Evolutionary conservation across 1,284 basidiomycete species (phyloP).

Genomic region (Cutaneotrichosporon arboriforme): DNA sequence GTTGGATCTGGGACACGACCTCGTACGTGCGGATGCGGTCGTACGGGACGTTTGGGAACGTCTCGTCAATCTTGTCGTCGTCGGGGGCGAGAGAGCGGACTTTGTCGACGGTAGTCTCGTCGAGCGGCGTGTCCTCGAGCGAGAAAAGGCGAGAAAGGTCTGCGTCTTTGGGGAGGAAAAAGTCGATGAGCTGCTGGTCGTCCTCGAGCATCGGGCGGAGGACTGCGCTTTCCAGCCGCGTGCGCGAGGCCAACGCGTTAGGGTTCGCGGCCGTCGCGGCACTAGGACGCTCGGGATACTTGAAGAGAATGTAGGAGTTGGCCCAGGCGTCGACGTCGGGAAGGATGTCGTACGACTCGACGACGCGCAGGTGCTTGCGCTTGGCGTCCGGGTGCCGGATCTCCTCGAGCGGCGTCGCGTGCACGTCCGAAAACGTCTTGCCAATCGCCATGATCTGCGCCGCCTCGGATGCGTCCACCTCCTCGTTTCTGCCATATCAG

Average conservation of each 20-base stretch:
- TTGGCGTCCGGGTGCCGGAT: slow-evolving; percentile 62
- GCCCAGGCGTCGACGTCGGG: slow-evolving; percentile 84
- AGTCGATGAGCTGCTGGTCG: slow-evolving; percentile 81
- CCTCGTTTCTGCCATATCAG: slow-evolving; percentile 45
- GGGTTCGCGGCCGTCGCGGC: slow-evolving; percentile 64
- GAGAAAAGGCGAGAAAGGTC: slow-evolving; percentile 45
- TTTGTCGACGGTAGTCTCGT: slow-evolving; percentile 13
- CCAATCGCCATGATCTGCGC: slow-evolving; percentile 80
- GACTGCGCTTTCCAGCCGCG: slow-evolving; percentile 71
- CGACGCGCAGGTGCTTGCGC: slow-evolving; percentile 67
- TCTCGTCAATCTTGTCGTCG: slow-evolving; percentile 26
- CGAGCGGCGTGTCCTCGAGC: slow-evolving; percentile 23
- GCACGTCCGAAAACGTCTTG: slow-evolving; percentile 65
- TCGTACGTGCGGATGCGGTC: slow-evolving; percentile 44
- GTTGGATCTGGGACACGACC: slow-evolving; percentile 25
- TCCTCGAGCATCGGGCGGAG: slow-evolving; percentile 73
- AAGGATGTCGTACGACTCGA: slow-evolving; percentile 75
- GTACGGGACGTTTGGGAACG: slow-evolving; percentile 33
- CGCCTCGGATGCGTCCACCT: slow-evolving; percentile 66
- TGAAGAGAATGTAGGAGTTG: slow-evolving; percentile 80
- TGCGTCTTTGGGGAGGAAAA: slow-evolving; percentile 76
- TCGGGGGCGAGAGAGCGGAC: slow-evolving; percentile 16
- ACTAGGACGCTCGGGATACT: slow-evolving; percentile 74
- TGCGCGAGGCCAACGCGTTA: slow-evolving; percentile 52
- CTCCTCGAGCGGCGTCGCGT: slow-evolving; percentile 55